These are phyloP conservation scores for Fonsecaea nubica DNA, from an alignment of 2,329 filamentous ascomycete genomes.

Conservation along the genomic window DNA sequence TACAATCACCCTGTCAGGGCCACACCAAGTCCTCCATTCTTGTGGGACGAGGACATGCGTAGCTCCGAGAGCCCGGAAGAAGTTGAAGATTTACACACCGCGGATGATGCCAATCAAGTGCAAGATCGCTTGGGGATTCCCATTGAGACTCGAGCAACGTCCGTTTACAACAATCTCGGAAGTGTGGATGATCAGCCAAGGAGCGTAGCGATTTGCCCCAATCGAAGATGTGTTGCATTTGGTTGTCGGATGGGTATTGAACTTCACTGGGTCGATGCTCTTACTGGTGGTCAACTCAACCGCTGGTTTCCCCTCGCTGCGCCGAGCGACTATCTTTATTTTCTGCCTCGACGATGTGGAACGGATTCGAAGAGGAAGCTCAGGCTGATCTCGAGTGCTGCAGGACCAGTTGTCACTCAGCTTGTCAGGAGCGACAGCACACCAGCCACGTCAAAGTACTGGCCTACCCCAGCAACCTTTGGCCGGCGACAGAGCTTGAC, in stretches of 20 bases:
- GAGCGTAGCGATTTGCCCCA: constrained; percentile 71
- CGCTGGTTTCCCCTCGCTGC: constrained; percentile 52
- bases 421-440: constrained; percentile 34
- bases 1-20: constrained; percentile 9
- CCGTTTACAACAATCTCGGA: constrained; percentile 60
- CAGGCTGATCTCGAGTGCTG: constrained; percentile 67
- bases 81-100: neutral
- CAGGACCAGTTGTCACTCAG: constrained; percentile 35
- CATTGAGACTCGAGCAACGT: constrained; percentile 31
- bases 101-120: neutral
- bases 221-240: constrained; percentile 69
- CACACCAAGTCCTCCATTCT: constrained; percentile 18
- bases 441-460: constrained; percentile 37
- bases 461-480: constrained; percentile 22
- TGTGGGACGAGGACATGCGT: constrained; percentile 24
- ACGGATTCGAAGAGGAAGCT: constrained; percentile 64
- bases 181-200: constrained; percentile 67
- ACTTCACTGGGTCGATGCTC: constrained; percentile 64
- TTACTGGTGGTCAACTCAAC: constrained; percentile 49
- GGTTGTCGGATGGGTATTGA: constrained; percentile 69
- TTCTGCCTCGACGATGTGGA: constrained; percentile 62
- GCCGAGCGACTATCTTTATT: constrained; percentile 58
- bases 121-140: constrained; percentile 17
- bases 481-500: constrained; percentile 38
- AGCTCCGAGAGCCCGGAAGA: constrained; percentile 12